Percentiles rank a stretch among this genome's conserved stretches.
phyloP scores from a whole-genome alignment of 768 basidiomycete genomes.

The Hygrophoropsis aurantiaca region DNA sequence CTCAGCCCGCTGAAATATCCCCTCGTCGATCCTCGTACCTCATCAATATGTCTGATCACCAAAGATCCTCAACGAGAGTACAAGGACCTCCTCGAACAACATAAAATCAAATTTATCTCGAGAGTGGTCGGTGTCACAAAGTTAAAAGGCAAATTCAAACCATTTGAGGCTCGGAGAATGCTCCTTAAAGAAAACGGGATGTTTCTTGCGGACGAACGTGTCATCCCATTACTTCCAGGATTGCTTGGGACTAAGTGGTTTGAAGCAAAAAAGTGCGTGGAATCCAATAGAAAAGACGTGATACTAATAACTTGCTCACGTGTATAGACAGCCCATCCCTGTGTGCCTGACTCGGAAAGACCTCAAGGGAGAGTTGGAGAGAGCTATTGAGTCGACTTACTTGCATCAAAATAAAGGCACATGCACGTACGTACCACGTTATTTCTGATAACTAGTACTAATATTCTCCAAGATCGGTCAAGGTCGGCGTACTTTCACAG shows the following conservation, averaged over 20 bases:
- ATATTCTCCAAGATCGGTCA: slow-evolving; percentile 62
- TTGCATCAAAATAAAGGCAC: slow-evolving; percentile 95
- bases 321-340: slow-evolving; percentile 85
- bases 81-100: slow-evolving; percentile 82
- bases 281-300: background rate
- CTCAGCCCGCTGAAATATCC: slow-evolving; percentile 75
- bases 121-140: slow-evolving; percentile 90
- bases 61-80: slow-evolving; percentile 96
- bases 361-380: slow-evolving; percentile 89
- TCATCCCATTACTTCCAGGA: slow-evolving; percentile 84
- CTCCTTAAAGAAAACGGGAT: slow-evolving; percentile 87
- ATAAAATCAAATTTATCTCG: slow-evolving; percentile 85
- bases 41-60: slow-evolving; percentile 84
- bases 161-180: slow-evolving; percentile 78
- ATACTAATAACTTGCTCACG: slow-evolving; percentile 4
- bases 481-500: slow-evolving; percentile 76
- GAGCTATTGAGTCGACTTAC: slow-evolving; percentile 91
- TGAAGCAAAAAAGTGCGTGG: slow-evolving; percentile 87
- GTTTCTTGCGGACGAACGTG: slow-evolving; percentile 91
- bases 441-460: background rate
- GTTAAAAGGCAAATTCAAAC: slow-evolving; percentile 90
- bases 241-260: slow-evolving; percentile 91
- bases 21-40: slow-evolving; percentile 78
- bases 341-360: slow-evolving; percentile 88
- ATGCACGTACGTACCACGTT: slow-evolving; percentile 65